phyloP scores from a whole-genome alignment of 2,329 filamentous ascomycete genomes.

The Alternaria postmessia region DNA sequence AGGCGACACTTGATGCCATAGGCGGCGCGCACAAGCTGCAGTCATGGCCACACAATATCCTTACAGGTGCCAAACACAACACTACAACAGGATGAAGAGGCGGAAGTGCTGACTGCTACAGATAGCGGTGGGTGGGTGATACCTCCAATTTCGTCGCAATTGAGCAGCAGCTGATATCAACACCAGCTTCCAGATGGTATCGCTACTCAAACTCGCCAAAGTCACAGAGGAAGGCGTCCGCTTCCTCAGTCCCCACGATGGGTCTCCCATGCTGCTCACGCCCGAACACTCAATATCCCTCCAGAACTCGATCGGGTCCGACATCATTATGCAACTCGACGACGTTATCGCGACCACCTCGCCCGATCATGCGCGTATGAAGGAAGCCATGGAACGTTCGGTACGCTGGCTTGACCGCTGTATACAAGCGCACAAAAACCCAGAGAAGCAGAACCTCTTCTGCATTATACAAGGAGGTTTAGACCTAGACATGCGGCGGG shows the following conservation, averaged over 20 bases:
- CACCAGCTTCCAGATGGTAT: conserved; percentile 96
- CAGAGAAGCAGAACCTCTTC: conserved; percentile 87
- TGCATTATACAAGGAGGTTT: conserved; percentile 98
- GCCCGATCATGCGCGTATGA: conserved; percentile 85
- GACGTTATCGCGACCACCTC: conserved; percentile 97
- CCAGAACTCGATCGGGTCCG: conserved; percentile 96
- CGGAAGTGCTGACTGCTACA: conserved; percentile 41
- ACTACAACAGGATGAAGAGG: neutral
- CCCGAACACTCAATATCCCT: conserved; percentile 96
- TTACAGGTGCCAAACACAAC: conserved; percentile 66
- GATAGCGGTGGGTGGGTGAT: conserved; percentile 57
- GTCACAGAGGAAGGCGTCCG: conserved; percentile 95
- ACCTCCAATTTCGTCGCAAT: conserved; percentile 23
- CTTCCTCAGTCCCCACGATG: conserved; percentile 96
- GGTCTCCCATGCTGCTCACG: conserved; percentile 93
- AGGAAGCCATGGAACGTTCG: conserved; percentile 92
- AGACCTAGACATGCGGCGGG: conserved; percentile 81
- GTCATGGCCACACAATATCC: conserved; percentile 92
- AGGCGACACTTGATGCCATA: conserved; percentile 83
- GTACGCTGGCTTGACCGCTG: conserved; percentile 96
- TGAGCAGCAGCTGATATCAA: conserved; percentile 36
- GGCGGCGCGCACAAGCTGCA: conserved; percentile 95
- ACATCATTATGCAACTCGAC: conserved; percentile 99
- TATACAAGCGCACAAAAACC: conserved; percentile 86
- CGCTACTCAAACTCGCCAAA: conserved; percentile 87